A percentile compares a stretch with the other conserved stretches of the same genome.
These are phyloP conservation scores for Saccharum spontaneum DNA, from an alignment of 176 grass and related monocot genomes.

Conservation along the genomic window DNA sequence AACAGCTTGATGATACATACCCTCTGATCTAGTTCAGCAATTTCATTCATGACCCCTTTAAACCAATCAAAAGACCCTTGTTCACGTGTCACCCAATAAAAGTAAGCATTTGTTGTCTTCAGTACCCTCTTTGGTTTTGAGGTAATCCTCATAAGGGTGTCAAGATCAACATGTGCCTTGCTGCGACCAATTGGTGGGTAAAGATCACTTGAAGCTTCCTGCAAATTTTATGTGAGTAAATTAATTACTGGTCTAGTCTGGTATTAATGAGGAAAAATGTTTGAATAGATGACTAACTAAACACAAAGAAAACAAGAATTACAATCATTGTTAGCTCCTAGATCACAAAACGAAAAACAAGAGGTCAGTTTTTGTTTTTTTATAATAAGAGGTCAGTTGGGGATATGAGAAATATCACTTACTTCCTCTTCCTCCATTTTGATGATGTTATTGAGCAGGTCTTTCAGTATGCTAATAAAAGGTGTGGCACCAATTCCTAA, in stretches of 20 bases:
- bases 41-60: constrained; percentile 90
- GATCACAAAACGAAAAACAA: background rate
- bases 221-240: constrained; percentile 8
- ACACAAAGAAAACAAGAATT: constrained; percentile 13
- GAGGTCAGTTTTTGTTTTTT: background rate
- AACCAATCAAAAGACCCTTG: constrained; percentile 95
- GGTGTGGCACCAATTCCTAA: constrained; percentile 94
- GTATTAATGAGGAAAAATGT: background rate
- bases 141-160: constrained; percentile 63
- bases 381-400: background rate
- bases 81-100: constrained; percentile 87
- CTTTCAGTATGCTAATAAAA: constrained; percentile 92
- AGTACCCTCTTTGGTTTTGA: constrained; percentile 73
- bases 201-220: constrained; percentile 64
- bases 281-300: constrained; percentile 3
- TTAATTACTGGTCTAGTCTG: constrained; percentile 3
- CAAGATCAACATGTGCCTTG: constrained; percentile 58
- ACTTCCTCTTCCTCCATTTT: constrained; percentile 83
- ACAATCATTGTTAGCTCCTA: background rate
- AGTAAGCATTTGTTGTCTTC: constrained; percentile 82
- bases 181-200: constrained; percentile 56
- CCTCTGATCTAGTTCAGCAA: constrained; percentile 75
- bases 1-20: constrained; percentile 27
- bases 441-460: constrained; percentile 75
- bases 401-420: constrained; percentile 21